Base-by-base conservation (phyloP, 2,329 filamentous ascomycete species). In the Huntiella abstrusa region DNA sequence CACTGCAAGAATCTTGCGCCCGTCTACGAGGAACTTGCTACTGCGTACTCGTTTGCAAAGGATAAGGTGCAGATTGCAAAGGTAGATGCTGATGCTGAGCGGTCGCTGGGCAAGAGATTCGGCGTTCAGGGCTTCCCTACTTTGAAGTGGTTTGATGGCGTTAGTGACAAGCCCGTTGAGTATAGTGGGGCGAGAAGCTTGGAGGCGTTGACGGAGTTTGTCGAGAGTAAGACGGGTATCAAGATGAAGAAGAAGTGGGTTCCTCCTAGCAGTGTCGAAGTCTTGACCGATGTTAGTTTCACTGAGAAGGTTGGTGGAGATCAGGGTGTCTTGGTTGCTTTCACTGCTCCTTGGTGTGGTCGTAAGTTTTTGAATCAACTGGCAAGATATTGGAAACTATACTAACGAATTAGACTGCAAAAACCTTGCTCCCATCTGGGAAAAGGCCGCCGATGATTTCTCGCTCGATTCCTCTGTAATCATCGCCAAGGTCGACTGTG, bases 1-100 rank as follows among this genome's bases (percentile, higher is more conserved):
- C 91, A 98, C 72, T 98, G 91, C 84, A 96, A 96, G 75, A 93
- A 69, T 58, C 81, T 98, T 33, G 91, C 91, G 12, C 92, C 91
- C 43, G 69, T 92, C 50, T 98, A 92, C 64, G 91, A 98, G 62
- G 83, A 98, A 60, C 77, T 98, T 38, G 91, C 77, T 41, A 62
- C 69, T 43, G 67, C 70, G 37, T 93, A 87, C 62, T 77, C 81
- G 53, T 77, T 73, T 57, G 77, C 77, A 53, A 73, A 73, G 58
- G 68, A 73, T 58, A 73, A 81, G 61, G 75, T 98, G 47, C 78
- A 80, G 59, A 86, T 98, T 58, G 91, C 82, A 55, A 98, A 96
- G 67, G 87, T 98, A 54, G 87, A 98, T 59, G 91, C 88, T 49
- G 91, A 98, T 61, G 77, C 79, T 49, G 80, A 98, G 69, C 83